Conservation (phyloP, 306 rosid species). For the Quercus rubra region DNA sequence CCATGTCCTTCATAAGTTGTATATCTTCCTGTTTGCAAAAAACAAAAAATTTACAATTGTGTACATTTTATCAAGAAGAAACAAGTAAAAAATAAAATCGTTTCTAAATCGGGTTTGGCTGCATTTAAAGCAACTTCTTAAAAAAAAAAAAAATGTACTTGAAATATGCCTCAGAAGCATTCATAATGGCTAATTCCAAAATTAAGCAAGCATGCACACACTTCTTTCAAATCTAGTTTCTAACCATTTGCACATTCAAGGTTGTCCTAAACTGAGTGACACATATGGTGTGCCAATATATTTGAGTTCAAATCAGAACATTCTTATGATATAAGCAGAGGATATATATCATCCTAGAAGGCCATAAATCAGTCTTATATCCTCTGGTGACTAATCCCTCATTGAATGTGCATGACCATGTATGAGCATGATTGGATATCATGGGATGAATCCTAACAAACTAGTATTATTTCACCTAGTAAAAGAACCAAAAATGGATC, state of each 20-base stretch:
- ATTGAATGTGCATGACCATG: not conserved
- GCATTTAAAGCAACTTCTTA: not conserved
- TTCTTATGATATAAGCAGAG: not conserved
- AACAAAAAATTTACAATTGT: not conserved
- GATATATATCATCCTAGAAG: not conserved
- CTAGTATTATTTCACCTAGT: not conserved
- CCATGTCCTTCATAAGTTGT: slow-evolving; percentile 84
- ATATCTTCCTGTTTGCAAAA: slow-evolving; percentile 59
- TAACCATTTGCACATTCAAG: not conserved
- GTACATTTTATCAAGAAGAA: not conserved
- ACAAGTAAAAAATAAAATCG: not conserved
- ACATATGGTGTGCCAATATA: not conserved
- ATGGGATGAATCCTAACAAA: not conserved
- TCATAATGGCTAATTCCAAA: not conserved
- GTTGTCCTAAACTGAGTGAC: not conserved
- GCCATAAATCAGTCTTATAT: not conserved
- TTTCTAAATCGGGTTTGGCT: not conserved
- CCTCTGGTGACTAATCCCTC: not conserved
- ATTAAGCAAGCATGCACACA: not conserved
- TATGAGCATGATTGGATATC: not conserved
- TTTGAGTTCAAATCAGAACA: not conserved
- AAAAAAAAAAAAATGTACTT: not conserved
- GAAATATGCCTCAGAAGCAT: not conserved
- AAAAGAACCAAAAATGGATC: not conserved
- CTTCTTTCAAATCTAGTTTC: not conserved